Base-by-base conservation (phyloP, 805 yeast species). In the Nadsonia fulvescens region DNA sequence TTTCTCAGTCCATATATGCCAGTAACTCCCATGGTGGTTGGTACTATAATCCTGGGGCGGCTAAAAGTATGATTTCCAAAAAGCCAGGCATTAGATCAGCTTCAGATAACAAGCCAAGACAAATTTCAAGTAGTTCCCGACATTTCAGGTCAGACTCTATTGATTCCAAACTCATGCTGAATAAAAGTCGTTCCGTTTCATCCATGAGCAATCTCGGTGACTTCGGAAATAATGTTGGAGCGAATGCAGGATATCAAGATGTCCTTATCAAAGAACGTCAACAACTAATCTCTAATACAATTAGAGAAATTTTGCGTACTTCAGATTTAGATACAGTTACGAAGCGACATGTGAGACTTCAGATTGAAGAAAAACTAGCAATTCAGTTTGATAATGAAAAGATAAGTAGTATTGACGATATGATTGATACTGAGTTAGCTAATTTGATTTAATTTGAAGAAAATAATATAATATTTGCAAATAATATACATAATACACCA, bases 401-500 rank as follows among this genome's bases (percentile, higher is more conserved):
- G 22, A 40, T 47, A 4, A 38, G 32, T 3, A 36, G 38, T 5
- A 48, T 50, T 8, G 54, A 50, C 26, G 28, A 29, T 4, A 35
- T 49, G 30, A 48, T 50, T 20, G 56, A 50, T 22, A 47, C 42
- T 11, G 55, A 50, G 32, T 39, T 50, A 18, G 45, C n/a, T n/a
- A n/a, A n/a, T n/a, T n/a, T n/a, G n/a, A n/a, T n/a, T n/a, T n/a
- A n/a, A n/a, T n/a, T n/a, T n/a, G n/a, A n/a, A n/a, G n/a, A n/a
- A n/a, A n/a, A n/a, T n/a, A n/a, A n/a, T n/a, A n/a, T n/a, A n/a
- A n/a, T n/a, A n/a, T n/a, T n/a, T n/a, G n/a, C n/a, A n/a, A n/a
- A n/a, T n/a, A n/a, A n/a, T n/a, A n/a, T n/a, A n/a, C n/a, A n/a
- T n/a, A n/a, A n/a, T n/a, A n/a, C n/a, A n/a, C n/a, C n/a, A n/a